Conservation (phyloP, 768 basidiomycete species). For the Serendipita indica region DNA sequence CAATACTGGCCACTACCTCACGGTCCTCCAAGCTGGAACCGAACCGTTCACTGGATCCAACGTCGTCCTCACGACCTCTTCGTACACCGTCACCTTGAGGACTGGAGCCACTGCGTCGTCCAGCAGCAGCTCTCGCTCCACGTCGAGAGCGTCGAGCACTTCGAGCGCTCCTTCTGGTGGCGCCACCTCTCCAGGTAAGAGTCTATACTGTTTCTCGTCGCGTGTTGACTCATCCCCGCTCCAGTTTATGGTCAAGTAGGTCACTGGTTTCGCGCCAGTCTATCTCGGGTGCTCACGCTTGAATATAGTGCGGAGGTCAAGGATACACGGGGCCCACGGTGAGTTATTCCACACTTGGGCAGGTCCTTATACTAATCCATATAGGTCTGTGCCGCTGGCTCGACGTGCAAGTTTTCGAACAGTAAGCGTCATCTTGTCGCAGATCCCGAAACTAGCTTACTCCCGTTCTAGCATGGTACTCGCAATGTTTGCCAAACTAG, state of each 20-base stretch:
- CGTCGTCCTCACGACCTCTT: neutral
- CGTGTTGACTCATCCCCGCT: neutral
- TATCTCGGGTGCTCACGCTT: neutral
- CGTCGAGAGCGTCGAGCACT: neutral
- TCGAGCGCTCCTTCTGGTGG: neutral
- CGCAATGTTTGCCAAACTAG: slow-evolving; percentile 1
- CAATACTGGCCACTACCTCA: neutral
- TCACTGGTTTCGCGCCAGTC: neutral
- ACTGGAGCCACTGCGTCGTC: neutral
- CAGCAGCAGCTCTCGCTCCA: neutral
- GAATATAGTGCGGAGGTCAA: neutral
- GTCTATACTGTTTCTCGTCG: neutral
- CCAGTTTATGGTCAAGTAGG: slow-evolving; percentile 4
- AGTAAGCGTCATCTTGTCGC: neutral
- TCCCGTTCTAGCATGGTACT: neutral
- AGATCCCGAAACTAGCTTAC: neutral
- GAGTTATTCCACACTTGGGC: neutral
- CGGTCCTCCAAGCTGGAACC: slow-evolving; percentile 5
- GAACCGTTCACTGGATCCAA: neutral
- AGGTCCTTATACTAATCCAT: neutral
- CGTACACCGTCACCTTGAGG: neutral
- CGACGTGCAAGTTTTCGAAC: slow-evolving; percentile 5
- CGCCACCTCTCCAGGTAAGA: neutral
- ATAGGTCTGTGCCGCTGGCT: slow-evolving; percentile 1
- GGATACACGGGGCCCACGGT: neutral